A percentile compares a stretch with the other conserved stretches of the same genome.
These are phyloP conservation scores for Phytomonas sp. DNA, from an alignment of 208 protist species.

Conservation along the genomic window DNA sequence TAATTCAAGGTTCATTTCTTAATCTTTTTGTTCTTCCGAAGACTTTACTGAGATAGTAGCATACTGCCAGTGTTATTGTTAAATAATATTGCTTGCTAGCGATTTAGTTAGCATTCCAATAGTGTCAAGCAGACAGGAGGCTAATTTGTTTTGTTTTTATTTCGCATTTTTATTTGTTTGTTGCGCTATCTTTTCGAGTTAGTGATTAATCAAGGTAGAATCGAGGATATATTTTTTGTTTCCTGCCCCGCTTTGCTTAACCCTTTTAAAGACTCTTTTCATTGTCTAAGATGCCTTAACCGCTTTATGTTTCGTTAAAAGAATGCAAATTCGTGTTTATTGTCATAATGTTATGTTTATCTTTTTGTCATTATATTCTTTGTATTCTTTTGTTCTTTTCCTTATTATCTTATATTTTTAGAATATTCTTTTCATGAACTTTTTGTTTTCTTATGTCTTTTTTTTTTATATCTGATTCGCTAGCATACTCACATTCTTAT, in stretches of 20 bases:
- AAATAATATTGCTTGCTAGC: background rate
- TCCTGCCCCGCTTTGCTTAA: slow-evolving; percentile 5
- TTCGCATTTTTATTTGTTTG: background rate
- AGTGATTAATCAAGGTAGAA: background rate
- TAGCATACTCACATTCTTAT: slow-evolving; percentile 6
- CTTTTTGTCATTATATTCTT: background rate
- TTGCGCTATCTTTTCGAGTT: slow-evolving; percentile 5
- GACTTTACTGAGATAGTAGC: background rate
- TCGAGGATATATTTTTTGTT: slow-evolving; percentile 1
- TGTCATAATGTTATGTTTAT: too few species aligned
- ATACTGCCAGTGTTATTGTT: background rate
- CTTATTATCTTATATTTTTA: background rate
- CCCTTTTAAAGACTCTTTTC: slow-evolving; percentile 3
- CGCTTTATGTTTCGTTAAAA: background rate
- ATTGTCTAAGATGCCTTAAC: background rate
- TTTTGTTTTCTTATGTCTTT: slow-evolving; percentile 1
- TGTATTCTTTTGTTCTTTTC: background rate
- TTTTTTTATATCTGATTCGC: slow-evolving; percentile 10
- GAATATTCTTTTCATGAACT: background rate
- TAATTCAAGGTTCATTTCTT: background rate
- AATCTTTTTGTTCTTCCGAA: background rate
- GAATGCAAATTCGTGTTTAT: background rate
- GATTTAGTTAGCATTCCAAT: background rate
- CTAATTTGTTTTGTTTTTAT: slow-evolving; percentile 8
- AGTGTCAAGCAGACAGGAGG: background rate